These are phyloP conservation scores for Kwoniella shivajii DNA, from an alignment of 1,284 basidiomycete genomes.

Conservation along the genomic window DNA sequence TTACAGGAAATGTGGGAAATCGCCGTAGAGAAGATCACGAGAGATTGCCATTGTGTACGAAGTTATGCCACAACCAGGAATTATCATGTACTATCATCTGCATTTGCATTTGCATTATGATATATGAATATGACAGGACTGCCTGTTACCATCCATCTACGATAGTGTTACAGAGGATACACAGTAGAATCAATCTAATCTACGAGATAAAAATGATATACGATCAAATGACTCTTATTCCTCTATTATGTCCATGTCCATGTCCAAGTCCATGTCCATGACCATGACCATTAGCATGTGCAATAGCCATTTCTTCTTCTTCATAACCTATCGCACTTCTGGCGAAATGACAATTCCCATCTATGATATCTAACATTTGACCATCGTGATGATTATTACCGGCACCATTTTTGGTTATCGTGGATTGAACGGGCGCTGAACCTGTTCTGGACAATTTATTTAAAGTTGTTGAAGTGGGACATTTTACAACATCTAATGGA, in stretches of 20 bases:
- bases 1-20: too few species aligned
- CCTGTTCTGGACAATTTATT: neutral
- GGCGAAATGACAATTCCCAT: neutral
- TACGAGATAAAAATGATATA: too few species aligned
- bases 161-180: neutral
- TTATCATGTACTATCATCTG: too few species aligned
- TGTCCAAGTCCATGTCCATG: too few species aligned
- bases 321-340: slow-evolving; percentile 10
- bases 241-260: neutral
- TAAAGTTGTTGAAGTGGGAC: neutral
- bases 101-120: too few species aligned
- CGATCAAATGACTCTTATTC: neutral
- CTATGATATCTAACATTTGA: neutral
- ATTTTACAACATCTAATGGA: neutral
- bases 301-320: neutral
- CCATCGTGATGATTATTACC: neutral
- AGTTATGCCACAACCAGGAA: too few species aligned
- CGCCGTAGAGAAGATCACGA: too few species aligned
- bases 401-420: neutral
- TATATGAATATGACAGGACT: slow-evolving; percentile 4
- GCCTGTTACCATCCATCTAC: neutral
- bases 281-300: neutral
- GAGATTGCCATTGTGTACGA: too few species aligned
- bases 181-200: too few species aligned
- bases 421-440: slow-evolving; percentile 1